Conservation (phyloP, 345 rosid species). For the Bruguiera parviflora region DNA sequence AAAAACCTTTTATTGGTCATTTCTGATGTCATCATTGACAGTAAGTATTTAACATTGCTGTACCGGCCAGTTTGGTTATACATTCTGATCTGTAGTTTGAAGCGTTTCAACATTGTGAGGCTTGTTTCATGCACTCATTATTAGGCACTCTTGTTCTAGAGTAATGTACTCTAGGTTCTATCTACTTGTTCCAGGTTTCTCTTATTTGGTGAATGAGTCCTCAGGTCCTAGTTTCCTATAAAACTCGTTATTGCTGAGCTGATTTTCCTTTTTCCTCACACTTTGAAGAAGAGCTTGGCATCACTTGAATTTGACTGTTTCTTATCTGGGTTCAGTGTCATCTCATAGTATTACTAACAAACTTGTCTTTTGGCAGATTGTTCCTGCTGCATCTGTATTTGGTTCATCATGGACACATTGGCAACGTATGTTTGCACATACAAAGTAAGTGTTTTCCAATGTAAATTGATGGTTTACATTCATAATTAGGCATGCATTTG, state of each 20-base stretch:
- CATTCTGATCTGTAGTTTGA: neutral
- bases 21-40: conserved; percentile 76
- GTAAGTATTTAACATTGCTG: conserved; percentile 35
- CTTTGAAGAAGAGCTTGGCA: neutral
- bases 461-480: neutral
- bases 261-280: neutral
- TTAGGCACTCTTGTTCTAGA: neutral
- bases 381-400: conserved; percentile 65
- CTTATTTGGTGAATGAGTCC: conserved; percentile 2
- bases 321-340: neutral
- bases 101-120: neutral
- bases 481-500: neutral
- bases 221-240: neutral
- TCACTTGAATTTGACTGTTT: neutral
- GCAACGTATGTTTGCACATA: conserved; percentile 55
- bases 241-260: neutral
- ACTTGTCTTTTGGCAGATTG: conserved; percentile 44
- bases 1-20: conserved; percentile 66
- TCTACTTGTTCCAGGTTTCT: neutral
- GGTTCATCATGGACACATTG: conserved; percentile 77
- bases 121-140: neutral
- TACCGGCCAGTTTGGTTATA: neutral
- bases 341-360: neutral
- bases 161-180: neutral
- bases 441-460: conserved; percentile 45